phyloP scores from a whole-genome alignment of 352 stramenopile species.

The Phytopythium boreale region DNA sequence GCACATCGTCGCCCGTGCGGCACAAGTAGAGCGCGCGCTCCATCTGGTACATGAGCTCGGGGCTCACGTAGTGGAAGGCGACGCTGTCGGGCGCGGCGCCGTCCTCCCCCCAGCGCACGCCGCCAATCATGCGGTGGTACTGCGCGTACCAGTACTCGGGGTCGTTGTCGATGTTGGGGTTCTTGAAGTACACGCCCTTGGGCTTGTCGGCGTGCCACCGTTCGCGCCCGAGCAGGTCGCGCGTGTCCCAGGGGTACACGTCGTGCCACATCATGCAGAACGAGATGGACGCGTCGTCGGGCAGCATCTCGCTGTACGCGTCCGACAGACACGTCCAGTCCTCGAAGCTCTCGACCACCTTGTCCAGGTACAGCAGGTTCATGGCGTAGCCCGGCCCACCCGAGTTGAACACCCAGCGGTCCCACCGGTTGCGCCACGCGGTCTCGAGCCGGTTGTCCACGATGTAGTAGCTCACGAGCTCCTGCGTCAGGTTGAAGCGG shows the following conservation, averaged over 20 bases:
- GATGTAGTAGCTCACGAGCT: slow-evolving; percentile 77
- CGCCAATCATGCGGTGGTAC: slow-evolving; percentile 71
- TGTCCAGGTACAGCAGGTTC: slow-evolving; percentile 74
- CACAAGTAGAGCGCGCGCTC: slow-evolving; percentile 72
- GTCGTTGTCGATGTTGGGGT: slow-evolving; percentile 35
- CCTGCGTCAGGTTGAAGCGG: slow-evolving; percentile 69
- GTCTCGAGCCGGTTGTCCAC: slow-evolving; percentile 53
- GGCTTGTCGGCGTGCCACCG: slow-evolving; percentile 76
- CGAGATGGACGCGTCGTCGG: slow-evolving; percentile 76
- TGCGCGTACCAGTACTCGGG: slow-evolving; percentile 67
- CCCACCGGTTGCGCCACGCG: slow-evolving; percentile 52
- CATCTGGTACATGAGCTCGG: slow-evolving; percentile 74
- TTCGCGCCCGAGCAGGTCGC: slow-evolving; percentile 62
- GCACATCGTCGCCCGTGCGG: slow-evolving; percentile 43
- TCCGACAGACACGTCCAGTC: slow-evolving; percentile 66
- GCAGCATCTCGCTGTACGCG: slow-evolving; percentile 63
- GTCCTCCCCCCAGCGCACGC: slow-evolving; percentile 46
- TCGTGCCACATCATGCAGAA: slow-evolving; percentile 87
- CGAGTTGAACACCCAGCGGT: slow-evolving; percentile 82
- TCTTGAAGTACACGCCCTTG: slow-evolving; percentile 61
- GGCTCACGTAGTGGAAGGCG: slow-evolving; percentile 76
- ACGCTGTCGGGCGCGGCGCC: slow-evolving; percentile 62
- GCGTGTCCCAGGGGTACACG: slow-evolving; percentile 70
- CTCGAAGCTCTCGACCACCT: slow-evolving; percentile 53
- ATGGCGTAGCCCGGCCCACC: slow-evolving; percentile 73